Base-by-base conservation (phyloP, 1,139 yeast genomes). In the Magnusiomyces paraingens region DNA sequence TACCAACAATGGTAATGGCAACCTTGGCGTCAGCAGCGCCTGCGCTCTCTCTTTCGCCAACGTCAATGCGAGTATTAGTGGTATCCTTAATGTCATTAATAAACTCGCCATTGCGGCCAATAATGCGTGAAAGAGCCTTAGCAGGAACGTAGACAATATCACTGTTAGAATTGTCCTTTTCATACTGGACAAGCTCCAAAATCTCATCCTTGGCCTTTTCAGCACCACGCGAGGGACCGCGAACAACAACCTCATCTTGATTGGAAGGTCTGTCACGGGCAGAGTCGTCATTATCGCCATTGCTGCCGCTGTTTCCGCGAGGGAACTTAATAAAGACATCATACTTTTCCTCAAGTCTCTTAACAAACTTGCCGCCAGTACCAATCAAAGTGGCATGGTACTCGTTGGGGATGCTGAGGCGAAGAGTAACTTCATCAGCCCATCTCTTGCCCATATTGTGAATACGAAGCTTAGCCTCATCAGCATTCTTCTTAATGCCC, bases 171-270 rank as follows among this genome's bases (percentile, higher is more conserved):
- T 91, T 89, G 63, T 88, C 96, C 66, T 81, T 84, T 70, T 91
- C 98, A 70, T 85, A 94, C 63, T 86, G 86, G 62, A 87, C 77
- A 61, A 94, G 78, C 57, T 90, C 97, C 64, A 79, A 77, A 66
- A 94, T 74, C 74, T 94, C 99, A 61, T 84, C 93, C 68, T 83
- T 83, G 47, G 96, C 95, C 67, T 86, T 84, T 35, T 82, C 78
- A 48, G 88, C 98, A 61, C 91, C 93, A 70, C 84, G 84, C 20
- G 97, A 87, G 52, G 98, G 95, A 52, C 99, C 99, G 64, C 84
- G 84, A 59, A 94, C 79, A 39, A 83, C 76, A 54, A 93, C 89
- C 62, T 84, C 86, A 64, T 88, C 87, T 62, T 62, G 64, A 11
- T 21, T 17, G 36, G 49, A 57, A 21, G 62, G 63, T 44, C 51